Evolutionary conservation across 2,329 filamentous ascomycete genomes (phyloP).

Genomic region (Didymellaceae sp.): DNA sequence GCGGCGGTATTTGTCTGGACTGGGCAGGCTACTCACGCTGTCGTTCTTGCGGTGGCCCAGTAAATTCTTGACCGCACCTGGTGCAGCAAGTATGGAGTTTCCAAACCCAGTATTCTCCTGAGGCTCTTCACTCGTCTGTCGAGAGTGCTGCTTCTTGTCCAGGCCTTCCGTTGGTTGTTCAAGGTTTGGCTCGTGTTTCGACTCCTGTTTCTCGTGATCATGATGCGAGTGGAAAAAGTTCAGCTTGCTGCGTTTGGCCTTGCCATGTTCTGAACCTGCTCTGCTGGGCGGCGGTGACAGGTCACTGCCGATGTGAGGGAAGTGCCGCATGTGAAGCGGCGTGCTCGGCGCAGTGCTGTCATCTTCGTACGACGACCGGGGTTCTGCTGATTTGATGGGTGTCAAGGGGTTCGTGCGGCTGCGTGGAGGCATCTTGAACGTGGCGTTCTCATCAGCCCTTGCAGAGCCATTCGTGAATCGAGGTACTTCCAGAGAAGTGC

Average conservation of each 20-base stretch:
- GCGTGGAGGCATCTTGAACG: constrained; percentile 31
- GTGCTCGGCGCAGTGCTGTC: constrained; percentile 50
- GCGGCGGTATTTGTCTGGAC: constrained; percentile 35
- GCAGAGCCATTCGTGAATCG: constrained; percentile 28
- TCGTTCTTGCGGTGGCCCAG: constrained; percentile 48
- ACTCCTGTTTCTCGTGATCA: constrained; percentile 37
- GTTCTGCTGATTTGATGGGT: constrained; percentile 38
- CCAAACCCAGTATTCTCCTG: constrained; percentile 39
- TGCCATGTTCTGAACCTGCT: constrained; percentile 38
- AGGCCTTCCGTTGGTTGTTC: constrained; percentile 27
- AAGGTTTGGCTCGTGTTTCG: constrained; percentile 23
- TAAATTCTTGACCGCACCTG: constrained; percentile 42
- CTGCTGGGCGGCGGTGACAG: constrained; percentile 48
- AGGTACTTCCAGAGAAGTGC: constrained; percentile 37
- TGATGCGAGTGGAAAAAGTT: constrained; percentile 50
- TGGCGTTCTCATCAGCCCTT: constrained; percentile 23
- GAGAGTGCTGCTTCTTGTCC: constrained; percentile 36
- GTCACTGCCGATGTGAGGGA: constrained; percentile 43
- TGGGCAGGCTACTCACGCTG: constrained; percentile 44
- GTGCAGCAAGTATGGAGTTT: constrained; percentile 40
- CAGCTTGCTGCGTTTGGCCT: constrained; percentile 48
- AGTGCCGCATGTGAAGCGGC: constrained; percentile 40
- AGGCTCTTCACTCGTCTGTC: constrained; percentile 43
- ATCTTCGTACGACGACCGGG: constrained; percentile 49
- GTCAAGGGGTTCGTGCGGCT: constrained; percentile 20